A percentile compares a stretch with the other conserved stretches of the same genome.
These are phyloP conservation scores for Begonia peltatifolia DNA, from an alignment of 306 rosid genomes.

Conservation along the genomic window DNA sequence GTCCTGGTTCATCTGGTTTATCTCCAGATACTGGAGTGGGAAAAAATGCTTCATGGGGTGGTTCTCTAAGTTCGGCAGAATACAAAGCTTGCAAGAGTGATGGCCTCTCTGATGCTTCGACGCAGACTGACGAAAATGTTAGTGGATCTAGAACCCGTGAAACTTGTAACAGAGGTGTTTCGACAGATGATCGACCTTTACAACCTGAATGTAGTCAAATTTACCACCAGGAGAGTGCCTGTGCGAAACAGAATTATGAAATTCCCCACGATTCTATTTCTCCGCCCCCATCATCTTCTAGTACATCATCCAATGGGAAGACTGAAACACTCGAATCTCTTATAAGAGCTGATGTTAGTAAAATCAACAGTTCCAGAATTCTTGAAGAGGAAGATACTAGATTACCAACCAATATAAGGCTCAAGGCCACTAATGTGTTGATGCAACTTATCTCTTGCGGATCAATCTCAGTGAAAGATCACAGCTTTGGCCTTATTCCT, in stretches of 20 bases:
- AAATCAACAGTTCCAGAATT: conserved; percentile 66
- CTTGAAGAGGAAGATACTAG: conserved; percentile 47
- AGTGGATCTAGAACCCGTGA: conserved; percentile 26
- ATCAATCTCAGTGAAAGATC: conserved; percentile 74
- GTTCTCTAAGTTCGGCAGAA: conserved; percentile 55
- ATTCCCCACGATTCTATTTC: conserved; percentile 34
- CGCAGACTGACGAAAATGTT: conserved; percentile 71
- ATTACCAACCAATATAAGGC: conserved; percentile 46
- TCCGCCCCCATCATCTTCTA: conserved; percentile 44
- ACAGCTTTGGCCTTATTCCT: conserved; percentile 65
- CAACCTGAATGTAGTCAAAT: conserved; percentile 37
- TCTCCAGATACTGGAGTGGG: conserved; percentile 50
- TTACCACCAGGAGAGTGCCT: conserved; percentile 16
- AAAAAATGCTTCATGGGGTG: conserved; percentile 35
- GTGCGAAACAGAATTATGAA: conserved; percentile 35
- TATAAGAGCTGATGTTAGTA: conserved; percentile 76
- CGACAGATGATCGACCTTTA: conserved; percentile 60
- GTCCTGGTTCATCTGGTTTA: conserved; percentile 25
- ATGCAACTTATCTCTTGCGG: conserved; percentile 93
- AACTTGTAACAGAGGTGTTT: conserved; percentile 78
- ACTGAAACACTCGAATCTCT: conserved; percentile 79
- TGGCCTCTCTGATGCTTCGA: conserved; percentile 71
- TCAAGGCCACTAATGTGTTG: conserved; percentile 55
- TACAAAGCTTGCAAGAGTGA: conserved; percentile 63
- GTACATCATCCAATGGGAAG: conserved; percentile 60